phyloP scores from a whole-genome alignment of 2,329 filamentous ascomycete species.

The Sporothrix protearum region DNA sequence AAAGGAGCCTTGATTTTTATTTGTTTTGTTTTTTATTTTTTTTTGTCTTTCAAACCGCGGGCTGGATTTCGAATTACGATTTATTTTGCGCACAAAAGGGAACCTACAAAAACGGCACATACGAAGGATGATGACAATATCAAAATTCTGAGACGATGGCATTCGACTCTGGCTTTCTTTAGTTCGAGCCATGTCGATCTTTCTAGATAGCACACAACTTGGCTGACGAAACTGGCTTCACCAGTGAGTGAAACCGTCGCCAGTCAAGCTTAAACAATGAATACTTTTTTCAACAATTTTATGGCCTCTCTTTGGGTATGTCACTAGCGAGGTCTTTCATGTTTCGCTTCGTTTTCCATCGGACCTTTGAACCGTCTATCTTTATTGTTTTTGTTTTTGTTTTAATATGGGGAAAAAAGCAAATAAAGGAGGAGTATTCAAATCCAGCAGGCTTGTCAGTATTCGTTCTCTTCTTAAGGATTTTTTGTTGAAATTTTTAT shows the following conservation, averaged over 20 bases:
- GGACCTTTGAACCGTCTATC: no score
- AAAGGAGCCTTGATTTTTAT: slow-evolving; percentile 25
- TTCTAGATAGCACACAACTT: slow-evolving; percentile 8
- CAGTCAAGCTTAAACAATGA: not conserved
- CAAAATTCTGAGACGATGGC: not conserved
- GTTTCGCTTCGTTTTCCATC: no score
- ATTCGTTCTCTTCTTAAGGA: no score
- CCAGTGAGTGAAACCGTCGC: no score
- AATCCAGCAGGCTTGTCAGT: no score
- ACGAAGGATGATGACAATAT: slow-evolving; percentile 9
- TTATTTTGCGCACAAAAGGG: slow-evolving; percentile 8
- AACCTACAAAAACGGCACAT: slow-evolving; percentile 10
- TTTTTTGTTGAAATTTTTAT: no score
- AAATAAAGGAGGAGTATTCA: no score
- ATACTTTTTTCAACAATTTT: slow-evolving; percentile 19
- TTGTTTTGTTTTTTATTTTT: slow-evolving; percentile 10
- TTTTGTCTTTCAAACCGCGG: not conserved
- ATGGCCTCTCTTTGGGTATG: no score
- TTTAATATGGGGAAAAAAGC: no score
- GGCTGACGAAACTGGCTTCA: not conserved
- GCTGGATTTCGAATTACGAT: slow-evolving; percentile 5
- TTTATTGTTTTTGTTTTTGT: no score
- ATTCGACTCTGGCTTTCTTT: not conserved
- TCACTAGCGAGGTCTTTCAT: no score
- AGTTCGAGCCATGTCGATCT: not conserved